These are phyloP conservation scores for Kickxella alabastrina DNA, from an alignment of 192 early-diverging fungal genomes.

Conservation along the genomic window DNA sequence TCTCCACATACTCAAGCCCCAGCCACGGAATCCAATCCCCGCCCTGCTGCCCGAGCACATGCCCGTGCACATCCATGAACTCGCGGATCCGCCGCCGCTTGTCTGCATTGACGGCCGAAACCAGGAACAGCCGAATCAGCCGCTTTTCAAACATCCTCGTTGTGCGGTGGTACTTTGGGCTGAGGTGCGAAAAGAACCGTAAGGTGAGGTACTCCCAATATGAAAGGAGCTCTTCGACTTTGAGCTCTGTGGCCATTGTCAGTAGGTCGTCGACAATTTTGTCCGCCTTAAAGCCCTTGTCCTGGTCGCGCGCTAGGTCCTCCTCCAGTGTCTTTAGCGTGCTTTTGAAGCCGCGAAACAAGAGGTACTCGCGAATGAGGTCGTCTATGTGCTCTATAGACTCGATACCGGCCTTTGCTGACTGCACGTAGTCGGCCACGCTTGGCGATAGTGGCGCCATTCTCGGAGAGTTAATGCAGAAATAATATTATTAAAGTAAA, in stretches of 20 bases:
- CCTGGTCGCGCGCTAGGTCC: slow-evolving; percentile 35
- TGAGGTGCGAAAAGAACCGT: slow-evolving; percentile 51
- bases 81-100: slow-evolving; percentile 18
- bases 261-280: slow-evolving; percentile 40
- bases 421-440: slow-evolving; percentile 31
- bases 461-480: background rate
- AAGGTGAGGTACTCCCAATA: slow-evolving; percentile 46
- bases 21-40: slow-evolving; percentile 55
- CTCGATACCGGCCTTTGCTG: slow-evolving; percentile 49
- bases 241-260: slow-evolving; percentile 27
- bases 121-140: slow-evolving; percentile 46
- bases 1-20: slow-evolving; percentile 42
- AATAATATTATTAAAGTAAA: background rate
- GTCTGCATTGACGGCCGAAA: slow-evolving; percentile 22
- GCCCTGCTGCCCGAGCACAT: slow-evolving; percentile 37
- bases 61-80: slow-evolving; percentile 38
- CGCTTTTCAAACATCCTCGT: slow-evolving; percentile 50
- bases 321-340: slow-evolving; percentile 40
- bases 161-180: slow-evolving; percentile 51
- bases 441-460: slow-evolving; percentile 24
- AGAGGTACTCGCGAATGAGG: slow-evolving; percentile 45
- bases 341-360: slow-evolving; percentile 44
- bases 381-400: slow-evolving; percentile 48
- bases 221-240: slow-evolving; percentile 22
- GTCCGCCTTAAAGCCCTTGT: slow-evolving; percentile 41